A percentile compares a stretch with the other conserved stretches of the same genome.
These are phyloP conservation scores for Paramecium tetraurelia DNA, from an alignment of 73 alveolate genomes.

Conservation along the genomic window DNA sequence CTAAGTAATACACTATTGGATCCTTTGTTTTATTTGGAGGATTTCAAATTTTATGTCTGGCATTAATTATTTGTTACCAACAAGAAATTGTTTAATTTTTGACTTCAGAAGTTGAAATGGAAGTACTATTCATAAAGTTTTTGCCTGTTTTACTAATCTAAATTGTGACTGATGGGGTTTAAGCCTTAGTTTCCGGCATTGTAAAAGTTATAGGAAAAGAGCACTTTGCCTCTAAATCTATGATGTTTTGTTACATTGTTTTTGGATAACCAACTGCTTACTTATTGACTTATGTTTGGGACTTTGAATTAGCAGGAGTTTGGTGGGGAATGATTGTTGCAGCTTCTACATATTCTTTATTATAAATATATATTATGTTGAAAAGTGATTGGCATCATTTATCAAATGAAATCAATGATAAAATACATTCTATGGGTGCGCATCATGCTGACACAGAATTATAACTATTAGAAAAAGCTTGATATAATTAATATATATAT, in stretches of 20 bases:
- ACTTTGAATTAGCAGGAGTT: background rate
- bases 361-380: background rate
- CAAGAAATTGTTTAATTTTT: background rate
- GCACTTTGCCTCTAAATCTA: background rate
- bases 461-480: background rate
- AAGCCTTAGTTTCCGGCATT: background rate
- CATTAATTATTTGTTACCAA: background rate
- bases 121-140: background rate
- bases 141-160: background rate
- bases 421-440: background rate
- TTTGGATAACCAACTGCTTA: background rate
- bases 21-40: background rate
- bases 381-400: background rate
- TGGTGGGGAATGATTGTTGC: constrained; percentile 20
- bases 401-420: background rate
- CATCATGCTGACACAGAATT: background rate
- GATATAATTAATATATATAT: background rate
- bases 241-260: background rate
- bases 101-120: background rate
- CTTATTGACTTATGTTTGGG: background rate
- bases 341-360: background rate
- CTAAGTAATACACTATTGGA: constrained; percentile 43
- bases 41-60: background rate
- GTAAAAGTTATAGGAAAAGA: background rate
- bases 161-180: background rate